phyloP scores from a whole-genome alignment of 805 yeast species.

The Phaffomyces antillensis region DNA sequence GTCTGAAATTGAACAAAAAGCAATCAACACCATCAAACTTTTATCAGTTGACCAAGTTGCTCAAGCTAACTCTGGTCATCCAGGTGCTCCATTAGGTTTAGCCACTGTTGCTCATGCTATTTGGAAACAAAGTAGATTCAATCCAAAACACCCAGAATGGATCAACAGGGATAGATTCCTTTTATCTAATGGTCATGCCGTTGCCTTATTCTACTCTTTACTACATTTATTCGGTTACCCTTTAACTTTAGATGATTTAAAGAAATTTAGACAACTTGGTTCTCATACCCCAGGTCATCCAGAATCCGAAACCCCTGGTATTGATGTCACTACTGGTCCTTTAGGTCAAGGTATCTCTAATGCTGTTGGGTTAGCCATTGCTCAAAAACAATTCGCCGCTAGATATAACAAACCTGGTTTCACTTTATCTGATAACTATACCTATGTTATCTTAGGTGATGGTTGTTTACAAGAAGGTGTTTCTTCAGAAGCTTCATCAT shows the following conservation, averaged over 20 bases:
- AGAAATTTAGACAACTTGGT: conserved; percentile 80
- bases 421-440: conserved; percentile 64
- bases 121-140: conserved; percentile 74
- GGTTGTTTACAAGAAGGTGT: conserved; percentile 99
- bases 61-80: conserved; percentile 94
- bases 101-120: conserved; percentile 93
- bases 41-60: conserved; percentile 83
- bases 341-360: conserved; percentile 96
- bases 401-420: conserved; percentile 85
- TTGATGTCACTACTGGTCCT: conserved; percentile 98
- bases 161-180: conserved; percentile 93
- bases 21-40: conserved; percentile 82
- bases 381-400: conserved; percentile 88
- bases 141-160: conserved; percentile 91
- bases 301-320: conserved; percentile 84
- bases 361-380: conserved; percentile 95
- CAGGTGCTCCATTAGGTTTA: conserved; percentile 98
- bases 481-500: conserved; percentile 85
- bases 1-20: conserved; percentile 51
- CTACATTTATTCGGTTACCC: conserved; percentile 83
- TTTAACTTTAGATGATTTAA: conserved; percentile 75
- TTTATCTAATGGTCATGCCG: conserved; percentile 93
- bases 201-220: conserved; percentile 80
- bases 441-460: conserved; percentile 84
- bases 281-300: conserved; percentile 98